Evolutionary conservation across 805 yeast species (phyloP).

Genomic region (Ogataea salicorniae): DNA sequence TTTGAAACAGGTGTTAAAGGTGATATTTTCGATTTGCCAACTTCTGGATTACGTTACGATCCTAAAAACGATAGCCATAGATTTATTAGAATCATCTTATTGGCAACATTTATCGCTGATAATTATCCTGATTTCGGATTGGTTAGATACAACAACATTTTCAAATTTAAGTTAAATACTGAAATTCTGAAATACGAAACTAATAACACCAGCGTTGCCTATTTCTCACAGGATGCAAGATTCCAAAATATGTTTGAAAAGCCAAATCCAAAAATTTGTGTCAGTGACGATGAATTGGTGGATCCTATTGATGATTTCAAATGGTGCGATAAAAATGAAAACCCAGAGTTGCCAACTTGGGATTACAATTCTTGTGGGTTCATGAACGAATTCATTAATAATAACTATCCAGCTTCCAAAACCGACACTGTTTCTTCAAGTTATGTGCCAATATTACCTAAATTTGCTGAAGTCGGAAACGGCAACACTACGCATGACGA

Average conservation of each 20-base stretch:
- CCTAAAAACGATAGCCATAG: slow-evolving; percentile 45
- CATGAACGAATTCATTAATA: slow-evolving; percentile 28
- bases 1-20: slow-evolving; percentile 54
- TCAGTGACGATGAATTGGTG: background rate
- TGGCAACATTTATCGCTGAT: slow-evolving; percentile 49
- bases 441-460: background rate
- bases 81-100: slow-evolving; percentile 43
- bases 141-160: slow-evolving; percentile 40
- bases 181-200: slow-evolving; percentile 7
- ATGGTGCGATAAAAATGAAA: slow-evolving; percentile 16
- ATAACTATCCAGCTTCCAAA: slow-evolving; percentile 18
- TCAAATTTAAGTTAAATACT: slow-evolving; percentile 31
- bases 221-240: slow-evolving; percentile 24
- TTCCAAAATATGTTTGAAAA: slow-evolving; percentile 19
- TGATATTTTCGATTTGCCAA: slow-evolving; percentile 59
- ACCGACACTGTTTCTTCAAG: background rate
- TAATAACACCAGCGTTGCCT: slow-evolving; percentile 18
- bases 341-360: slow-evolving; percentile 26
- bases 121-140: slow-evolving; percentile 48
- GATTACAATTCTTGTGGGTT: slow-evolving; percentile 27
- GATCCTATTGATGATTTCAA: slow-evolving; percentile 1
- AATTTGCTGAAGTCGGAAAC: slow-evolving; percentile 2
- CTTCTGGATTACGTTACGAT: slow-evolving; percentile 51
- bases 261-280: slow-evolving; percentile 9
- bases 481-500: slow-evolving; percentile 9